Percentiles rank a stretch among this genome's conserved stretches.
These are phyloP conservation scores for Strigomonas galati DNA, from an alignment of 208 protist genomes.

Conservation along the genomic window DNA sequence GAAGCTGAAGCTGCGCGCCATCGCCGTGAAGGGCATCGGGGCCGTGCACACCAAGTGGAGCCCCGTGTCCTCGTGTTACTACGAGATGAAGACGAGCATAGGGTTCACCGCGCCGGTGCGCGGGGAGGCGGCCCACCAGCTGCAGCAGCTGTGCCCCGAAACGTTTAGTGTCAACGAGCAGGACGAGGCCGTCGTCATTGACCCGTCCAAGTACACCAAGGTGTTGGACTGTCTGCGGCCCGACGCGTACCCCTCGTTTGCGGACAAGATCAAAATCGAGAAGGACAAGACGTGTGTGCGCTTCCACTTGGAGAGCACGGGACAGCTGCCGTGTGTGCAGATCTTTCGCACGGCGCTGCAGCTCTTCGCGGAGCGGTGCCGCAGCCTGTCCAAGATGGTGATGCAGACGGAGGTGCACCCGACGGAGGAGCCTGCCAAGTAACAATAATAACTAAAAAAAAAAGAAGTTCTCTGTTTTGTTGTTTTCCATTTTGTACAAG, in stretches of 20 bases:
- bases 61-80: slow-evolving; percentile 96
- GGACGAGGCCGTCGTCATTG: slow-evolving; percentile 73
- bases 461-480: slow-evolving; percentile 12
- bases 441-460: slow-evolving; percentile 11
- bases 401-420: slow-evolving; percentile 63
- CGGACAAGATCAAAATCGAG: slow-evolving; percentile 56
- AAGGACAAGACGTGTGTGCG: slow-evolving; percentile 84
- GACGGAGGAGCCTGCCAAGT: background rate
- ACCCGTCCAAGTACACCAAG: slow-evolving; percentile 93
- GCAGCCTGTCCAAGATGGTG: slow-evolving; percentile 62
- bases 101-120: slow-evolving; percentile 60
- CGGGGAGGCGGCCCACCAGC: slow-evolving; percentile 68
- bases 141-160: slow-evolving; percentile 89
- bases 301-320: slow-evolving; percentile 89
- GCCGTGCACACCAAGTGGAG: slow-evolving; percentile 98
- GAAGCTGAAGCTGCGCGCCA: slow-evolving; percentile 89
- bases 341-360: slow-evolving; percentile 70
- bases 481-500: slow-evolving; percentile 3
- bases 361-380: slow-evolving; percentile 74
- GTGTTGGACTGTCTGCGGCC: slow-evolving; percentile 96
- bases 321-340: slow-evolving; percentile 66
- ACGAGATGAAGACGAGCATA: slow-evolving; percentile 96
- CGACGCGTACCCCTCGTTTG: slow-evolving; percentile 49
- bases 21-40: slow-evolving; percentile 96
- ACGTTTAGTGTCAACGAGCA: slow-evolving; percentile 89